Conservation (phyloP, 78 protist genomes). For the Salpingoeca rosetta region DNA sequence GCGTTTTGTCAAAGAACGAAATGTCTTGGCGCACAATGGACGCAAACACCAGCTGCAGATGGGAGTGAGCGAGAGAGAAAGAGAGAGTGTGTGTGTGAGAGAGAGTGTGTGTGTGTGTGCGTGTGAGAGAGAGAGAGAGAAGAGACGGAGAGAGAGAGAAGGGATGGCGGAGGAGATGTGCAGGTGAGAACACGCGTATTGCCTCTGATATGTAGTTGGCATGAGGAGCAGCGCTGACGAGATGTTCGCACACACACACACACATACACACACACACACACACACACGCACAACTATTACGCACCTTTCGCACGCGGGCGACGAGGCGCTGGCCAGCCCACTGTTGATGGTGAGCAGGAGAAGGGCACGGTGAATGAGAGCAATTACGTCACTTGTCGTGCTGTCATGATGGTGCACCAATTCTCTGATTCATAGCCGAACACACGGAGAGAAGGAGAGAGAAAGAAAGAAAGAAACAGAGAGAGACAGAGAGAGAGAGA, state of each 20-base stretch:
- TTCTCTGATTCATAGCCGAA: not conserved
- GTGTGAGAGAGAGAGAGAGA: not conserved
- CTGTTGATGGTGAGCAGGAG: not conserved
- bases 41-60: slow-evolving; percentile 24
- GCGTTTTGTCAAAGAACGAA: slow-evolving; percentile 71
- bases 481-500: not conserved
- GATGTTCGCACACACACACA: not conserved
- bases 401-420: not conserved
- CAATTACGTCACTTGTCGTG: not conserved
- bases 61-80: not conserved
- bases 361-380: not conserved
- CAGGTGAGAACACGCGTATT: not conserved
- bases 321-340: too few species aligned
- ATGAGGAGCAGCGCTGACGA: not conserved
- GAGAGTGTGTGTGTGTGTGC: not conserved
- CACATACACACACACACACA: not conserved
- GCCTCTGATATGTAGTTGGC: not conserved
- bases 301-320: too few species aligned
- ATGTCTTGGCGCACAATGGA: slow-evolving; percentile 63
- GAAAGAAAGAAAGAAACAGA: not conserved
- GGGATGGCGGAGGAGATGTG: not conserved
- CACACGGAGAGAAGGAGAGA: not conserved
- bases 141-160: not conserved
- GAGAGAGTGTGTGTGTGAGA: not conserved
- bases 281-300: too few species aligned